These are phyloP conservation scores for Ramalina intermedia DNA, from an alignment of 495 filamentous ascomycete genomes.

Conservation along the genomic window DNA sequence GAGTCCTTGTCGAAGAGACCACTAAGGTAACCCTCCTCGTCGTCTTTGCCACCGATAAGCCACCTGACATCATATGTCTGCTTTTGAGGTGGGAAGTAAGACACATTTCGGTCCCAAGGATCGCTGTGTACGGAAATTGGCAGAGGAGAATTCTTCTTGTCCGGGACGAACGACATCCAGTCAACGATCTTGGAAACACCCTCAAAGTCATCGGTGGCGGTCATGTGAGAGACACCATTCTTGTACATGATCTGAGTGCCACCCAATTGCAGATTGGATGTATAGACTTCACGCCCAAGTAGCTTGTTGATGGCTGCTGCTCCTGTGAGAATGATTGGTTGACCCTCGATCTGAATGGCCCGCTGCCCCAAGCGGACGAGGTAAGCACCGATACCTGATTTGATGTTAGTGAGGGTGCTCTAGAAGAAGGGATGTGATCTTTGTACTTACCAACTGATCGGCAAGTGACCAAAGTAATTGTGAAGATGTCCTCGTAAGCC, in stretches of 20 bases:
- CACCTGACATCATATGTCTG: slow-evolving; percentile 86
- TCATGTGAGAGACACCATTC: slow-evolving; percentile 98
- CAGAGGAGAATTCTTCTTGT: slow-evolving; percentile 77
- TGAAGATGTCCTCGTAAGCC: slow-evolving; percentile 98
- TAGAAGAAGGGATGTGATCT: neutral
- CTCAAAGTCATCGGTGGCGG: slow-evolving; percentile 91
- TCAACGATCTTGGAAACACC: slow-evolving; percentile 96
- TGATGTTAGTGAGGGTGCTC: neutral
- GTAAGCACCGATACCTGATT: slow-evolving; percentile 81
- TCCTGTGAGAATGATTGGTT: slow-evolving; percentile 97
- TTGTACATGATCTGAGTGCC: slow-evolving; percentile 99
- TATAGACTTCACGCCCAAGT: slow-evolving; percentile 94
- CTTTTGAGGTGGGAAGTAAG: slow-evolving; percentile 72
- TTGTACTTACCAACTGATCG: slow-evolving; percentile 64
- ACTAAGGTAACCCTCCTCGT: slow-evolving; percentile 71
- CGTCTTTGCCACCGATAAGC: slow-evolving; percentile 82
- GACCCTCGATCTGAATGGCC: slow-evolving; percentile 96
- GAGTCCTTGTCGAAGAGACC: slow-evolving; percentile 94
- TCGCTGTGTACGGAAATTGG: slow-evolving; percentile 78
- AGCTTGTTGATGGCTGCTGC: slow-evolving; percentile 96
- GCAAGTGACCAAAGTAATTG: slow-evolving; percentile 93
- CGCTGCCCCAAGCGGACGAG: slow-evolving; percentile 94
- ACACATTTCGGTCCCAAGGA: slow-evolving; percentile 82
- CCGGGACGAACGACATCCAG: slow-evolving; percentile 93
- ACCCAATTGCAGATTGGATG: slow-evolving; percentile 95